Conservation (phyloP, 306 rosid genomes). For the Quercus gilva region DNA sequence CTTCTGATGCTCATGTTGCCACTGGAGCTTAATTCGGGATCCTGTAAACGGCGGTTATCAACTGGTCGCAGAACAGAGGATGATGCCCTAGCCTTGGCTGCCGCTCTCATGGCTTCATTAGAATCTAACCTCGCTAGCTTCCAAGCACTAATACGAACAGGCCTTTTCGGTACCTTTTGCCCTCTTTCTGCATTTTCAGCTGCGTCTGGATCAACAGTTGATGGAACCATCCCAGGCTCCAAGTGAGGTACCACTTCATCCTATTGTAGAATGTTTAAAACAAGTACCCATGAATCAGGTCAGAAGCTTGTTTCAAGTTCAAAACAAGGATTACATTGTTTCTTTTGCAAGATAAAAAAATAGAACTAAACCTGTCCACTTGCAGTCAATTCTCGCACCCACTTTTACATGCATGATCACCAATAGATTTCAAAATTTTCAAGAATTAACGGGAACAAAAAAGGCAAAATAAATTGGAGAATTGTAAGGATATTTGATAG, state of each 20-base stretch:
- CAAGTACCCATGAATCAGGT: constrained; percentile 18
- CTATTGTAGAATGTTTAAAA: constrained; percentile 41
- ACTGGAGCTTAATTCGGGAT: constrained; percentile 78
- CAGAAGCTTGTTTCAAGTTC: neutral
- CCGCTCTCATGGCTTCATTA: constrained; percentile 79
- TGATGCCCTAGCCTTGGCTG: constrained; percentile 97
- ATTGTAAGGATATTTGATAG: neutral
- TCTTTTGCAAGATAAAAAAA: neutral
- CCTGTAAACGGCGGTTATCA: constrained; percentile 55
- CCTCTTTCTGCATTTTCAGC: constrained; percentile 72
- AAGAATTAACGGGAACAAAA: neutral
- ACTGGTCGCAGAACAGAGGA: constrained; percentile 89
- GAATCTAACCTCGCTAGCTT: constrained; percentile 92
- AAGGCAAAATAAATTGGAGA: neutral
- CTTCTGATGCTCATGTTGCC: constrained; percentile 88
- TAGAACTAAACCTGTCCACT: neutral
- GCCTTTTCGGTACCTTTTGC: constrained; percentile 63
- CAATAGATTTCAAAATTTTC: neutral
- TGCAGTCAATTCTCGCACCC: neutral
- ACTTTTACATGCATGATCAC: neutral
- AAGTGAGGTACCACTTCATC: constrained; percentile 97
- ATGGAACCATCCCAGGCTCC: constrained; percentile 98
- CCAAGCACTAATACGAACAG: constrained; percentile 92
- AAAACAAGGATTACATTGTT: neutral
- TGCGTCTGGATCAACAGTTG: constrained; percentile 96